Evolutionary conservation across 2,329 filamentous ascomycete genomes (phyloP).

Genomic region (Stachybotrys elegans): DNA sequence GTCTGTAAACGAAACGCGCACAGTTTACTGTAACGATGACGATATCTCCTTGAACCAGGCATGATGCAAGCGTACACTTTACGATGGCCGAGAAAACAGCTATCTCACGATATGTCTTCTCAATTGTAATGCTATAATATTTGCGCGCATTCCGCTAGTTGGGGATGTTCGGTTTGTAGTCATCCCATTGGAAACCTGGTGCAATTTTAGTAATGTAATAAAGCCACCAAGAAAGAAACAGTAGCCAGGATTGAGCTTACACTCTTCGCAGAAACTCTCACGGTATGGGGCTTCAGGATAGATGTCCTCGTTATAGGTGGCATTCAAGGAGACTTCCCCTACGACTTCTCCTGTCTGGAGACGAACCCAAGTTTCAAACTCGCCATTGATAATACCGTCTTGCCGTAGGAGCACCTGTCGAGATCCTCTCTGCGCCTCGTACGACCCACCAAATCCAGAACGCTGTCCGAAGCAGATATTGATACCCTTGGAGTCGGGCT

Average conservation of each 20-base stretch:
- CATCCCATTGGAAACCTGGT: background rate
- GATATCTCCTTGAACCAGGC: too few species aligned
- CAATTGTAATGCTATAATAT: too few species aligned
- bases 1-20: too few species aligned
- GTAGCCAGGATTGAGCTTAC: too few species aligned
- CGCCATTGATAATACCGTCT: conserved; percentile 34
- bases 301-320: conserved; percentile 46
- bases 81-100: too few species aligned
- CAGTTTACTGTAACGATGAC: too few species aligned
- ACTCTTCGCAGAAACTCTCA: conserved; percentile 9
- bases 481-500: conserved; percentile 19
- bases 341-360: conserved; percentile 47
- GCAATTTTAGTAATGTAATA: background rate
- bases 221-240: background rate
- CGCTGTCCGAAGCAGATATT: conserved; percentile 52
- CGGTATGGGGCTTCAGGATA: conserved; percentile 36
- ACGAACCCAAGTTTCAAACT: conserved; percentile 51
- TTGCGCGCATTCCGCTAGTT: too few species aligned
- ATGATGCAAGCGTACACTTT: too few species aligned
- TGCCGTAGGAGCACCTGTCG: conserved; percentile 21
- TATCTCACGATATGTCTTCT: too few species aligned
- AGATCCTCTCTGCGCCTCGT: conserved; percentile 51
- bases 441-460: conserved; percentile 61
- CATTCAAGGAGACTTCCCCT: conserved; percentile 45
- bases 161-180: background rate